Percentiles rank a stretch among this genome's conserved stretches.
Evolutionary conservation across 148 eudicot genomes (phyloP).

Genomic region (Rhododendron simsii): DNA sequence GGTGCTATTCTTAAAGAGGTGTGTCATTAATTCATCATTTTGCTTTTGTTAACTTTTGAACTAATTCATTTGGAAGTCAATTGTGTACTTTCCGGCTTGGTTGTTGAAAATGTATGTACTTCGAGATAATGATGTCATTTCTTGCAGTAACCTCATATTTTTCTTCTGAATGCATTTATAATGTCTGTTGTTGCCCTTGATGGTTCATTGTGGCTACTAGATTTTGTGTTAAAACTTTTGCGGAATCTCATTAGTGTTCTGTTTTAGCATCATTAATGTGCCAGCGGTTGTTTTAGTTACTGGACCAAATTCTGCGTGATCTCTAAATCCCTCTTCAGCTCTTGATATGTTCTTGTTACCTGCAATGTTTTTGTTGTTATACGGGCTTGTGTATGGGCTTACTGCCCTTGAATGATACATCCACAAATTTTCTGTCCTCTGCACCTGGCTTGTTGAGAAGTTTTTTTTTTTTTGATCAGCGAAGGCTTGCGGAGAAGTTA

Average conservation of each 20-base stretch:
- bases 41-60: background rate
- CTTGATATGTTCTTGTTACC: conserved; percentile 3
- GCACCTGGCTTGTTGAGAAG: background rate
- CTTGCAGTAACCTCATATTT: background rate
- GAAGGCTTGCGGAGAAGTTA: background rate
- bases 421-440: background rate
- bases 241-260: background rate
- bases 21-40: background rate
- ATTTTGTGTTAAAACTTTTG: background rate
- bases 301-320: conserved; percentile 7
- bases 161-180: background rate
- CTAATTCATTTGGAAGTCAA: background rate
- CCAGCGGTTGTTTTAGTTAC: background rate
- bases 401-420: background rate
- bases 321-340: background rate
- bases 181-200: background rate
- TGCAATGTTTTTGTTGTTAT: background rate
- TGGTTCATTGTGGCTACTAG: background rate
- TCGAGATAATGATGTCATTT: background rate
- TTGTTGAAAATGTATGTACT: background rate
- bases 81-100: background rate
- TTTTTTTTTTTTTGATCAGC: too few relatives aligned
- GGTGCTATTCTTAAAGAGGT: conserved; percentile 99
- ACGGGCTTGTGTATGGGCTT: background rate
- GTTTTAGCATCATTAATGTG: background rate